Evolutionary conservation across 345 rosid genomes (phyloP).

Genomic region (Angophora floribunda): DNA sequence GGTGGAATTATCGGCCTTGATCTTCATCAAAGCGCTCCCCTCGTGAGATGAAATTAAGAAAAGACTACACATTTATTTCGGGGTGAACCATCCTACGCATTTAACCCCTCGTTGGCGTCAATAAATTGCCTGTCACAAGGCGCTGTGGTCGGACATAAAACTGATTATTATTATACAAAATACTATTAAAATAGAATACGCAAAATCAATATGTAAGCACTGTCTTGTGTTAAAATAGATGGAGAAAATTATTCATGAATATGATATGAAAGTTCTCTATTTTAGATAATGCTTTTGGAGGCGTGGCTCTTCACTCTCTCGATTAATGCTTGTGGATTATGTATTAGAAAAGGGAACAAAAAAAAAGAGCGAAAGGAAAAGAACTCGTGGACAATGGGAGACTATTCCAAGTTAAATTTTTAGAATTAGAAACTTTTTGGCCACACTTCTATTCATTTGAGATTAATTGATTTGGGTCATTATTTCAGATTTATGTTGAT

Average conservation of each 20-base stretch:
- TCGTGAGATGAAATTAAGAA: too few relatives aligned
- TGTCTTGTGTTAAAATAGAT: accelerated
- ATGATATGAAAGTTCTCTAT: neutral
- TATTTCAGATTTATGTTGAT: neutral
- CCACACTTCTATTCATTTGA: neutral
- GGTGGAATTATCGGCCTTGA: too few relatives aligned
- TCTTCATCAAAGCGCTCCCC: too few relatives aligned
- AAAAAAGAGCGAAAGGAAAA: neutral
- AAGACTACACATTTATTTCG: too few relatives aligned
- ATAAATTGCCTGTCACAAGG: neutral
- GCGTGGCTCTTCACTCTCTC: neutral
- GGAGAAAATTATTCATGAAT: accelerated
- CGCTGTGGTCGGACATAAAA: neutral
- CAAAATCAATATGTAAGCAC: accelerated
- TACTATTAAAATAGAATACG: too few relatives aligned
- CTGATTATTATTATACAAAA: too few relatives aligned
- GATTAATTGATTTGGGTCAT: neutral
- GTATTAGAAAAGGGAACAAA: neutral
- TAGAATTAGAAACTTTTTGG: neutral
- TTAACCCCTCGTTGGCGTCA: neutral
- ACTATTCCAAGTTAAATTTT: neutral
- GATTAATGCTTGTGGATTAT: neutral
- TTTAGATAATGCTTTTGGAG: accelerated
- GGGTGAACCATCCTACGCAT: neutral
- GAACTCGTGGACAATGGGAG: too few relatives aligned